Percentiles rank a stretch among this genome's conserved stretches.
These are phyloP conservation scores for Ceratocystis alfenasii DNA, from an alignment of 2,329 filamentous ascomycete genomes.

Conservation along the genomic window DNA sequence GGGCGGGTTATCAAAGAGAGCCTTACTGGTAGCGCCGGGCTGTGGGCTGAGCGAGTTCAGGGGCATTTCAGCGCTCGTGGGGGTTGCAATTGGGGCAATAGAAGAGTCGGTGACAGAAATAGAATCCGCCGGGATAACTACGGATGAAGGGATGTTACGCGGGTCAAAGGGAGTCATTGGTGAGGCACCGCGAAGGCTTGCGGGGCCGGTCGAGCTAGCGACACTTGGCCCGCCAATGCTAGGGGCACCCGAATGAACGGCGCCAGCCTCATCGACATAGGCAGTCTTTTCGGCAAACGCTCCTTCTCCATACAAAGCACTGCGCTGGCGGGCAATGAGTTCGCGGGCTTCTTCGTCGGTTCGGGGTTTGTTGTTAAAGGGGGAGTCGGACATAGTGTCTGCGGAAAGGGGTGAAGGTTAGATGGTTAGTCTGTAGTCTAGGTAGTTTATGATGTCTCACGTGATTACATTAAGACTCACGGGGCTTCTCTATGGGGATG, in stretches of 20 bases:
- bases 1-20: conserved; percentile 48
- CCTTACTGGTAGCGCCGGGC: conserved; percentile 50
- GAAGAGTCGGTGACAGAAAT: conserved; percentile 33
- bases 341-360: conserved; percentile 94
- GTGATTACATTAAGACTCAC: neutral
- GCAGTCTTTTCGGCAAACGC: conserved; percentile 54
- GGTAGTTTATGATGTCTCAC: no score
- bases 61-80: conserved; percentile 11
- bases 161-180: conserved; percentile 57
- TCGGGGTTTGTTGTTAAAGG: conserved; percentile 55
- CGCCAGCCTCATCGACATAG: conserved; percentile 57
- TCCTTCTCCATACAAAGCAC: conserved; percentile 76
- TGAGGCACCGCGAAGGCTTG: conserved; percentile 61
- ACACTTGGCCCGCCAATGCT: conserved; percentile 44
- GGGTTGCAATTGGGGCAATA: conserved; percentile 14
- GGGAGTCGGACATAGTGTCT: conserved; percentile 41
- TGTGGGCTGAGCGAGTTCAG: conserved; percentile 60
- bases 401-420: conserved; percentile 21
- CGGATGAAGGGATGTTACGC: conserved; percentile 31
- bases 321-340: conserved; percentile 89
- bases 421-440: neutral
- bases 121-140: conserved; percentile 31
- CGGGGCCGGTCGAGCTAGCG: conserved; percentile 37
- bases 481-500: neutral
- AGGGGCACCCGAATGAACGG: conserved; percentile 53